Conservation (phyloP, 768 basidiomycete genomes). For the Kwoniella sp. region DNA sequence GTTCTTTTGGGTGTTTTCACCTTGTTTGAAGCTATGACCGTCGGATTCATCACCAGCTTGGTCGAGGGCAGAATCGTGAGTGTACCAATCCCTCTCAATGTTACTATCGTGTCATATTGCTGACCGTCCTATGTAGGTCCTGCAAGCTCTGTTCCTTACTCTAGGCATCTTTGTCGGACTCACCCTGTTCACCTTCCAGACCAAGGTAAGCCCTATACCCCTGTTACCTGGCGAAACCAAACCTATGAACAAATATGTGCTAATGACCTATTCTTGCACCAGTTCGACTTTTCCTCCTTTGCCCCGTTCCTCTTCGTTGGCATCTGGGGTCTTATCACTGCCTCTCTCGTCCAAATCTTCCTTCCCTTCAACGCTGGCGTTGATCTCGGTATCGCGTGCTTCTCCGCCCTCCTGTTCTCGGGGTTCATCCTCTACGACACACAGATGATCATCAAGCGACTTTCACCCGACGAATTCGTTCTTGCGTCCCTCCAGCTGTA, state of each 20-base stretch:
- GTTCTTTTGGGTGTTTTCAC: slow-evolving; percentile 85
- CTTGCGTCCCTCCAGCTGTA: slow-evolving; percentile 90
- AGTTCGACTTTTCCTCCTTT: slow-evolving; percentile 94
- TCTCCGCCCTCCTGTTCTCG: slow-evolving; percentile 79
- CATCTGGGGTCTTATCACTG: slow-evolving; percentile 76
- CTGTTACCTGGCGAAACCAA: slow-evolving; percentile 4
- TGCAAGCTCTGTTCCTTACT: slow-evolving; percentile 90
- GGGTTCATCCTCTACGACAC: slow-evolving; percentile 73
- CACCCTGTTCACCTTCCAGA: slow-evolving; percentile 91
- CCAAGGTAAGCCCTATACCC: slow-evolving; percentile 64
- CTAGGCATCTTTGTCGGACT: slow-evolving; percentile 89
- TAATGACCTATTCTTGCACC: background rate
- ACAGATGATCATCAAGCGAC: slow-evolving; percentile 78
- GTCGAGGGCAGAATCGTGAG: slow-evolving; percentile 52
- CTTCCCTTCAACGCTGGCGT: slow-evolving; percentile 79
- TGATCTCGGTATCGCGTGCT: slow-evolving; percentile 77
- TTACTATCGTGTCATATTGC: slow-evolving; percentile 36
- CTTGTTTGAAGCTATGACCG: slow-evolving; percentile 80
- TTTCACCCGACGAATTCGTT: slow-evolving; percentile 92
- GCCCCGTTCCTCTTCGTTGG: slow-evolving; percentile 87
- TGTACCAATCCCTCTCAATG: background rate
- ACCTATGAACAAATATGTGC: too few relatives aligned
- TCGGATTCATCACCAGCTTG: slow-evolving; percentile 74
- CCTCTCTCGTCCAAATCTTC: slow-evolving; percentile 79
- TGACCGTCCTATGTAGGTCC: slow-evolving; percentile 59